phyloP scores from a whole-genome alignment of 169 alveolate genomes.

The Eimeria necatrix region DNA sequence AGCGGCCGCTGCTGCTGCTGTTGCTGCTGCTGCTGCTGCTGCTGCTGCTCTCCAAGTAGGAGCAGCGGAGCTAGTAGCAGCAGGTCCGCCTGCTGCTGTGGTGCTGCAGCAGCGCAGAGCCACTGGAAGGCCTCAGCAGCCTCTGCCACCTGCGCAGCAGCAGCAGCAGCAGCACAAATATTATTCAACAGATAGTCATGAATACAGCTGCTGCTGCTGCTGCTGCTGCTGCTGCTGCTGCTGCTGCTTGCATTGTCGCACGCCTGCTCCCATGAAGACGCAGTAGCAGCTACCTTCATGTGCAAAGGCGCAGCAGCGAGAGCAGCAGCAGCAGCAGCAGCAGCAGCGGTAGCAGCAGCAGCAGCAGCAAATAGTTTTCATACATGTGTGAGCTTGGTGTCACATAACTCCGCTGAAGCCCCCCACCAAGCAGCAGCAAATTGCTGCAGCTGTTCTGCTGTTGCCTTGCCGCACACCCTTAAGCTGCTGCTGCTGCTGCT shows the following conservation, averaged over 20 bases:
- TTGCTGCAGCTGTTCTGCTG: background rate
- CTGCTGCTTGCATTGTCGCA: too few relatives aligned
- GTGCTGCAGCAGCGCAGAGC: background rate
- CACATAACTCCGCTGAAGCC: background rate
- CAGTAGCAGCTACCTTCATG: background rate
- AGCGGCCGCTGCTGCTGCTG: background rate
- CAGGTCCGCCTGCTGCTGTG: background rate
- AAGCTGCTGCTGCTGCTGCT: background rate
- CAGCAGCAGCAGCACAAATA: slow-evolving; percentile 5
- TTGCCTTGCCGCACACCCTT: background rate
- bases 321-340: slow-evolving; percentile 14
- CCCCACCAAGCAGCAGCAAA: slow-evolving; percentile 12
- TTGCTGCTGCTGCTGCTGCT: background rate
- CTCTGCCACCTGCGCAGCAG: background rate
- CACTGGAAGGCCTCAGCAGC: background rate
- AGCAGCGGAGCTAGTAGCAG: background rate
- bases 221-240: too few relatives aligned
- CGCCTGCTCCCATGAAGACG: too few relatives aligned
- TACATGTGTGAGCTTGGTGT: background rate
- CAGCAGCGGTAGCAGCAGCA: background rate
- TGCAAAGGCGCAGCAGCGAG: background rate
- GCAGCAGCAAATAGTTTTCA: background rate
- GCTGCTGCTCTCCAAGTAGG: background rate
- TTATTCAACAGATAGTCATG: too few relatives aligned
- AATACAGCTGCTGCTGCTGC: too few relatives aligned